These are phyloP conservation scores for Pholiota microspora DNA, from an alignment of 768 basidiomycete genomes.

Conservation along the genomic window DNA sequence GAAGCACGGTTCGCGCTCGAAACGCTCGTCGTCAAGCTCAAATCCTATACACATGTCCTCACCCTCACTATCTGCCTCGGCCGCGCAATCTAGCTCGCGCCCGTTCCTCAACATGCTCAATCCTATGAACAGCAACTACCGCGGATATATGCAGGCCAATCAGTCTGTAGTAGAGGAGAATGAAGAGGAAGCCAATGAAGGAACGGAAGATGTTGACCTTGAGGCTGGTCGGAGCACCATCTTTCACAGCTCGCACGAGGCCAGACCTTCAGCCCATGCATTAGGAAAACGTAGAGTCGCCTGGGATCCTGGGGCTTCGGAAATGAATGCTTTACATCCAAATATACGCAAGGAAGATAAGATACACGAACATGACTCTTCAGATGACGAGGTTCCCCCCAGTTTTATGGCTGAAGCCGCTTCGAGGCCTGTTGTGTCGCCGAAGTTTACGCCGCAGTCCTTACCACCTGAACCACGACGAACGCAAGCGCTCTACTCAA, in stretches of 20 bases:
- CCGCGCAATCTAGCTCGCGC: constrained; percentile 56
- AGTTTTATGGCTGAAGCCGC: constrained; percentile 83
- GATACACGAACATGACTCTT: constrained; percentile 56
- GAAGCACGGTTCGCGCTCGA: constrained; percentile 17
- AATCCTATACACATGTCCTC: constrained; percentile 33
- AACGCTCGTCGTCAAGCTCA: constrained; percentile 27
- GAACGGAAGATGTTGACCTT: constrained; percentile 51
- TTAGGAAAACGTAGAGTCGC: constrained; percentile 52
- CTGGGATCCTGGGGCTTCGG: constrained; percentile 56
- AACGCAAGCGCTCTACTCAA: constrained; percentile 52
- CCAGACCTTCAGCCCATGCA: constrained; percentile 30
- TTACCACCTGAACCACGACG: constrained; percentile 27
- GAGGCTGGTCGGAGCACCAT: constrained; percentile 56
- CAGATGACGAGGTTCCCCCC: constrained; percentile 83
- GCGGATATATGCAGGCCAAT: constrained; percentile 73
- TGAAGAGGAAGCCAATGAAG: constrained; percentile 41
- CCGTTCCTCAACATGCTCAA: constrained; percentile 84
- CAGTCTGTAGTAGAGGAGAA: constrained; percentile 75
- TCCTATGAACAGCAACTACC: constrained; percentile 70
- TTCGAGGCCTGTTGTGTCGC: constrained; percentile 33
- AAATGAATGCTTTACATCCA: constrained; percentile 60
- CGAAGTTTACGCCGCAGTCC: constrained; percentile 24
- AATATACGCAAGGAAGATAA: constrained; percentile 71
- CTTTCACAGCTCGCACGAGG: constrained; percentile 28
- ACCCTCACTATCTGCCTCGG: constrained; percentile 33